Base-by-base conservation (phyloP, 2,329 filamentous ascomycete species). In the Cyanodermella asteris region DNA sequence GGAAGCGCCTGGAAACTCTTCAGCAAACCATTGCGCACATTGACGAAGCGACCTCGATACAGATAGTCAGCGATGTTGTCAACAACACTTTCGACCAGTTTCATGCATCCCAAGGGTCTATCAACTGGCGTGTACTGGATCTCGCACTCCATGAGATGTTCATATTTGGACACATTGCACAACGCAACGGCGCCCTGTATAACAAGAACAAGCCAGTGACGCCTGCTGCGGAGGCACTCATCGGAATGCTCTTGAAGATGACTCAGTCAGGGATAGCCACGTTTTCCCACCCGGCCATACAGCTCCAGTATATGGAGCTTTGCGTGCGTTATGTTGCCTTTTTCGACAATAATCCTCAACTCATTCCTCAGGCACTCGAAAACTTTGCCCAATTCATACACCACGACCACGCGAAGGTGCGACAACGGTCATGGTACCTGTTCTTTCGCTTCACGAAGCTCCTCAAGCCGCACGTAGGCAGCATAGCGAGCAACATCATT, bases 301-400 rank as follows among this genome's bases (percentile, higher is more conserved):
- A 93, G 34, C 59, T 97, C 13, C 81, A 93, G 50, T 97, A 91
- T 43, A 93, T 97, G 82, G 87, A 97, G 47, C 91, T 91, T 18
- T 91, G 82, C 46, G 82, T 91, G 28, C 72, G 87, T 25, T 97
- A 97, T 50, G 77, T 73, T 44, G 66, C 71, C 15, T 91, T 93
- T 47, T 94, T 97, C 44, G 82, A 94, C 42, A 68, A 69, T 28
- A 76, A 91, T 41, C 61, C 70, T 16, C 59, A 72, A 13, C 71
- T 78, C 31, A 90, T 94, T 24, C 77, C 78, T 2, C 73, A 72
- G 34, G 80, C 87, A 1, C 59, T 97, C 20, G 81, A 93, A 41
- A 81, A 74, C 42, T 94, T 97, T 47, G 77, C 97, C 22, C 68
- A 72, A 8, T 64, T 93, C 23, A 77, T 87, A 4, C 90, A 94